Percentiles rank a stretch among this genome's conserved stretches.
These are phyloP conservation scores for Fusarium euwallaceae DNA, from an alignment of 2,329 filamentous ascomycete genomes.

Conservation along the genomic window DNA sequence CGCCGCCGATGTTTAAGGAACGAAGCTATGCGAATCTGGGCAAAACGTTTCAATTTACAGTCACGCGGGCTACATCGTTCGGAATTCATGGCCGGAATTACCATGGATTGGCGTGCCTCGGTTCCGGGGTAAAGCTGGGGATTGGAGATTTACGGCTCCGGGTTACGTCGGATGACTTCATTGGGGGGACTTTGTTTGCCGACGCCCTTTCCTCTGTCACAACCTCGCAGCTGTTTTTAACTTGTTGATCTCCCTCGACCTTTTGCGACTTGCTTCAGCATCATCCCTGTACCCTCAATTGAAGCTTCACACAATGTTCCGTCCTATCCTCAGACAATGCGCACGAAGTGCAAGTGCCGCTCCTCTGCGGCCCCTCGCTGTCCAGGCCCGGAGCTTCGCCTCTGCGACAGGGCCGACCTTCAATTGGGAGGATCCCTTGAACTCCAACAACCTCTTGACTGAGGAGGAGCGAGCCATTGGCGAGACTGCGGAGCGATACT, in stretches of 20 bases:
- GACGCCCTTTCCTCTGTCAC: constrained; percentile 31
- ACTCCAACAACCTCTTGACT: constrained; percentile 80
- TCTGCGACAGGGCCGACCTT: constrained; percentile 64
- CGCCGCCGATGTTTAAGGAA: constrained; percentile 20
- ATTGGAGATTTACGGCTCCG: constrained; percentile 40
- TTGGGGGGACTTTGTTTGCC: constrained; percentile 41
- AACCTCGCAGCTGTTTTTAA: constrained; percentile 35
- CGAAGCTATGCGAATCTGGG: constrained; percentile 12
- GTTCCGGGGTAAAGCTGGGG: constrained; percentile 47
- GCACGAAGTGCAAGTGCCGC: constrained; percentile 42
- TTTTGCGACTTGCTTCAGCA: background rate
- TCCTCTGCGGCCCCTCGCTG: constrained; percentile 45
- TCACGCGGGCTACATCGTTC: constrained; percentile 10
- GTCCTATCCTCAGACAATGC: constrained; percentile 49
- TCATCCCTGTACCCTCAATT: background rate
- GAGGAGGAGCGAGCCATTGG: constrained; percentile 92
- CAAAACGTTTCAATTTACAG: constrained; percentile 23
- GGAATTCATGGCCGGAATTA: constrained; percentile 16
- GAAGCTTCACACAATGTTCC: constrained; percentile 45
- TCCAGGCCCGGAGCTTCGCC: constrained; percentile 53
- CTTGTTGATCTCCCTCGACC: constrained; percentile 19
- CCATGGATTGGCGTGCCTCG: constrained; percentile 25
- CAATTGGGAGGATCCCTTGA: constrained; percentile 93
- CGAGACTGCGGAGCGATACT: constrained; percentile 93
- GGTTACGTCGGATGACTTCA: constrained; percentile 51